Percentiles rank a stretch among this genome's conserved stretches.
phyloP scores from a whole-genome alignment of 2,329 filamentous ascomycete species.

The Fusarium gaditjirri region DNA sequence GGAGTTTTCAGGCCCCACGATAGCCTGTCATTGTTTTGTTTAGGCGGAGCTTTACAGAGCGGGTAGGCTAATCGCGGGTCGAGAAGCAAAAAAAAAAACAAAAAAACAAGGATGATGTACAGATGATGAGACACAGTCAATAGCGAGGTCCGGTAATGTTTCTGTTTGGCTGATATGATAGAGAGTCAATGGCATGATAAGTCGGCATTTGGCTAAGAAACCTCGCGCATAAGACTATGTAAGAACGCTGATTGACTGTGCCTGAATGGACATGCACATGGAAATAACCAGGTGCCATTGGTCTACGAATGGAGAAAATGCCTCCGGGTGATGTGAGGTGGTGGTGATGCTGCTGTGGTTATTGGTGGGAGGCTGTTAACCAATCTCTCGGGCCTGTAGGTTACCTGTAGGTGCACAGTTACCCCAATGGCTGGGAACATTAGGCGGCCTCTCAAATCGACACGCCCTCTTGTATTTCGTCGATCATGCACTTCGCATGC shows the following conservation, averaged over 20 bases:
- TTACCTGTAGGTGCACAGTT: neutral
- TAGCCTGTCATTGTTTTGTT: constrained; percentile 22
- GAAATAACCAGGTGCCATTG: neutral
- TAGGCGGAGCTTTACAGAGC: constrained; percentile 34
- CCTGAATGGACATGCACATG: constrained; percentile 12
- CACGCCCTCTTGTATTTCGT: constrained; percentile 27
- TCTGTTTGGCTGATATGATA: constrained; percentile 4
- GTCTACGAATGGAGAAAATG: constrained; percentile 10
- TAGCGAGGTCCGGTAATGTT: neutral
- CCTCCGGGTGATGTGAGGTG: constrained; percentile 1
- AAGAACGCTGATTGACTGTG: neutral
- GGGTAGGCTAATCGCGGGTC: constrained; percentile 43
- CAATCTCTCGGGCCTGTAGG: constrained; percentile 9
- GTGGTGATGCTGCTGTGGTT: neutral
- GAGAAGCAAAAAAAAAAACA: constrained; percentile 3
- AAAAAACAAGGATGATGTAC: constrained; percentile 30
- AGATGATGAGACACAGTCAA: constrained; percentile 18
- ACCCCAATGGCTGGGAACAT: neutral
- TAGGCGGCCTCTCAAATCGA: constrained; percentile 26
- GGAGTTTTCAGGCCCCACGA: constrained; percentile 22
- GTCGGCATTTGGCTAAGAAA: neutral
- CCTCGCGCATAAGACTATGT: neutral
- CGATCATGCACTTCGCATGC: constrained; percentile 34
- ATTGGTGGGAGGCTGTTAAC: neutral
- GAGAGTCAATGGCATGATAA: neutral